Conservation (phyloP, 495 filamentous ascomycete species). For the Penicillium alfredii region DNA sequence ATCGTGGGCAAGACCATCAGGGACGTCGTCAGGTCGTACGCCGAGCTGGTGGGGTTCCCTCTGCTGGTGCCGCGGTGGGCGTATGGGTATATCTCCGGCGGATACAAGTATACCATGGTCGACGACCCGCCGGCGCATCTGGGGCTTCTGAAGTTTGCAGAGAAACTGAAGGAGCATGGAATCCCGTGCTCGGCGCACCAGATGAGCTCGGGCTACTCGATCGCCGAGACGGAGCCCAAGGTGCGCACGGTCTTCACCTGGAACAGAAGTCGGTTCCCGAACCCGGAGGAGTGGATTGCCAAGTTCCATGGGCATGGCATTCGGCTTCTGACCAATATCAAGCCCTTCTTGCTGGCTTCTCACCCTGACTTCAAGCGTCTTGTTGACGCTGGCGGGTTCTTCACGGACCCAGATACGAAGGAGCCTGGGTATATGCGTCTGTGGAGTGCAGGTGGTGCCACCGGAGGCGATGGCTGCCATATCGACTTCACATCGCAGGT, state of each 20-base stretch:
- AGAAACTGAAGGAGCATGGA: slow-evolving; percentile 52
- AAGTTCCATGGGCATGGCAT: slow-evolving; percentile 58
- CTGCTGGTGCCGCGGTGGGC: slow-evolving; percentile 60
- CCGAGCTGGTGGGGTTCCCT: slow-evolving; percentile 59
- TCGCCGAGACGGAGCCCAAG: slow-evolving; percentile 58
- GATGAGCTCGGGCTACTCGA: slow-evolving; percentile 65
- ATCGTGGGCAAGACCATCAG: slow-evolving; percentile 59
- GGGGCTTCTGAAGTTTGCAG: slow-evolving; percentile 53
- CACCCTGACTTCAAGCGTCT: slow-evolving; percentile 59
- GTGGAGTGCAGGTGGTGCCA: slow-evolving; percentile 63
- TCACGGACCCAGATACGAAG: slow-evolving; percentile 50
- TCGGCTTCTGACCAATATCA: slow-evolving; percentile 62
- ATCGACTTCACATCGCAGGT: slow-evolving; percentile 61
- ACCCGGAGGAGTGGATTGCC: slow-evolving; percentile 54
- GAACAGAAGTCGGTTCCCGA: slow-evolving; percentile 60
- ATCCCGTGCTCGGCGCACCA: slow-evolving; percentile 69
- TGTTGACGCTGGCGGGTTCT: slow-evolving; percentile 48
- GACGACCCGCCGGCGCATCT: slow-evolving; percentile 55
- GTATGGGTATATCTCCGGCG: slow-evolving; percentile 62
- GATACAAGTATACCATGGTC: slow-evolving; percentile 63
- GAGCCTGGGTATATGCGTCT: slow-evolving; percentile 52
- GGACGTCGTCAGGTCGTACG: slow-evolving; percentile 58
- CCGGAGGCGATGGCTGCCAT: slow-evolving; percentile 62
- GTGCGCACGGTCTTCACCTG: slow-evolving; percentile 67
- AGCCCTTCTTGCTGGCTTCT: slow-evolving; percentile 59